Conservation (phyloP, 1,139 yeast species). For the Diutina scorzettiae region DNA sequence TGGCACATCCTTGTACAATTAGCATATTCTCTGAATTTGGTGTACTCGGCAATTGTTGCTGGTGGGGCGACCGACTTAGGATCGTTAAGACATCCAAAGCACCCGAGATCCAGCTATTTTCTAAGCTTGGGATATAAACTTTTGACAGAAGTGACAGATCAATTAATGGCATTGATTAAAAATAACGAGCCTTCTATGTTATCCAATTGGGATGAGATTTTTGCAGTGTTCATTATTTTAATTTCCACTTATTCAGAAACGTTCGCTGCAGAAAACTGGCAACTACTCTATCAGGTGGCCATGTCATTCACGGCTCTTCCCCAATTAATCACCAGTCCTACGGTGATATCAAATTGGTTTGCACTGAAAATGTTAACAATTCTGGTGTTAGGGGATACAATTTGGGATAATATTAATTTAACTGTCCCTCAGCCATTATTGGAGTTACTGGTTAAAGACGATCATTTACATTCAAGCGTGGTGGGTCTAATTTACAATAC, state of each 20-base stretch:
- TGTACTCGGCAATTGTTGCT: neutral
- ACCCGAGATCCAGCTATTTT: too few relatives aligned
- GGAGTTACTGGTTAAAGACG: neutral
- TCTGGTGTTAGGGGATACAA: neutral
- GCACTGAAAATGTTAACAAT: neutral
- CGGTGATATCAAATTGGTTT: neutral
- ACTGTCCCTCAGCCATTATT: neutral
- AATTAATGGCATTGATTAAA: neutral
- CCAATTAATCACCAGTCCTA: neutral
- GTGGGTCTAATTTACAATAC: neutral
- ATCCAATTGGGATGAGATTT: neutral
- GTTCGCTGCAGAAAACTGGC: too few relatives aligned
- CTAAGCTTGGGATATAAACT: too few relatives aligned
- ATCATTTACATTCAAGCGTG: neutral
- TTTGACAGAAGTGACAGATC: neutral
- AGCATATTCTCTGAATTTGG: neutral
- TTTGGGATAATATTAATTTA: neutral
- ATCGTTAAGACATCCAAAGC: neutral
- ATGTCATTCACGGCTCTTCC: neutral
- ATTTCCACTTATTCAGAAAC: neutral
- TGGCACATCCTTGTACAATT: neutral
- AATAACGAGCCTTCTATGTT: neutral
- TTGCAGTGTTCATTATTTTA: neutral
- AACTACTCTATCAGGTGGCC: neutral
- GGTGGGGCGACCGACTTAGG: neutral